Conservation (phyloP, 1,284 basidiomycete species). For the Pascua sp. region DNA sequence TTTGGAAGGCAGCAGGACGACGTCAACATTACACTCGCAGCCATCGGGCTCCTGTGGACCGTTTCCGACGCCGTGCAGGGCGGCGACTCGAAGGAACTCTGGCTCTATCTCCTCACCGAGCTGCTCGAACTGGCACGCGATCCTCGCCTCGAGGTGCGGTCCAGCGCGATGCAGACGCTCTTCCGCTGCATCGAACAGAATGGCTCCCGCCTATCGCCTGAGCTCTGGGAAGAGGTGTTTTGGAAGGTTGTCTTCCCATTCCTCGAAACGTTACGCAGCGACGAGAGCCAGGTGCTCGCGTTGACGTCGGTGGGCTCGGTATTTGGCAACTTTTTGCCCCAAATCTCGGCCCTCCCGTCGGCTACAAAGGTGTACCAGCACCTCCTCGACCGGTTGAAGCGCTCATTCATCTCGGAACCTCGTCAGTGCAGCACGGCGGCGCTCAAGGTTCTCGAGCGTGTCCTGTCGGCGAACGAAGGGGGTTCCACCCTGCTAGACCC, state of each 20-base stretch:
- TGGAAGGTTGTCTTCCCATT: conserved; percentile 88
- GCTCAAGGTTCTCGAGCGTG: conserved; percentile 73
- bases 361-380: conserved; percentile 68
- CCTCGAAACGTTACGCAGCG: conserved; percentile 67
- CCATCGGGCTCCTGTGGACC: conserved; percentile 84
- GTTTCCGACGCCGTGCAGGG: conserved; percentile 87
- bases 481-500: conserved; percentile 48
- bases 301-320: conserved; percentile 79
- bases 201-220: conserved; percentile 70
- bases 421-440: conserved; percentile 71
- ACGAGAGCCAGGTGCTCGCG: conserved; percentile 83
- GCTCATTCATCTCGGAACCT: conserved; percentile 66
- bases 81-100: conserved; percentile 68
- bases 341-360: conserved; percentile 65
- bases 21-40: conserved; percentile 91
- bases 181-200: conserved; percentile 93
- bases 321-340: conserved; percentile 70
- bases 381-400: conserved; percentile 66
- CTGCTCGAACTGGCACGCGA: conserved; percentile 80
- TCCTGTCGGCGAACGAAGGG: conserved; percentile 57
- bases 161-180: conserved; percentile 89
- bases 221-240: conserved; percentile 82
- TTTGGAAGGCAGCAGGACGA: conserved; percentile 84
- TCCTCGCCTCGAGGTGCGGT: conserved; percentile 76
- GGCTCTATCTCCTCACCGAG: conserved; percentile 86